Evolutionary conservation across 192 early-diverging fungal genomes (phyloP).

Genomic region (Coemansia sp.): DNA sequence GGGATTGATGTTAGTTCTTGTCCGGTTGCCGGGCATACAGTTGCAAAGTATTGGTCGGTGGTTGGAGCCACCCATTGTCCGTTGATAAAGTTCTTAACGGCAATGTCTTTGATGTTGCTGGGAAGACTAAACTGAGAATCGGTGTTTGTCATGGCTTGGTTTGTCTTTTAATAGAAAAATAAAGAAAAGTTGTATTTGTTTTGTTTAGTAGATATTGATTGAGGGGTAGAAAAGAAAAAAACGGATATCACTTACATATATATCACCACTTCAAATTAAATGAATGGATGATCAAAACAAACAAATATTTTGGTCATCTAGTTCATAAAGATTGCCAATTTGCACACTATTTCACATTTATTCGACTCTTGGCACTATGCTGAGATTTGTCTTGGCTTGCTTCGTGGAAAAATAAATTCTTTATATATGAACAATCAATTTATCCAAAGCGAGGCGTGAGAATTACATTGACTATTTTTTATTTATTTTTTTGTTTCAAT

Average conservation of each 20-base stretch:
- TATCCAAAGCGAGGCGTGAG: background rate
- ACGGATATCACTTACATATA: no score
- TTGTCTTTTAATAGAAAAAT: background rate
- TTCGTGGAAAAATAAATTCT: no score
- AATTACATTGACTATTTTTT: background rate
- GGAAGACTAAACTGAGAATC: background rate
- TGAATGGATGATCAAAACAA: no score
- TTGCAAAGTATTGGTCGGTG: constrained; percentile 56
- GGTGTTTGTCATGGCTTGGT: background rate
- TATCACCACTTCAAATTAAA: no score
- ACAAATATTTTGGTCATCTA: no score
- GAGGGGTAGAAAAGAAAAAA: no score
- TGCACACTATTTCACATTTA: no score
- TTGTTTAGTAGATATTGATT: background rate
- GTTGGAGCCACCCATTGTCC: constrained; percentile 61
- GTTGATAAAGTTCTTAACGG: constrained; percentile 69
- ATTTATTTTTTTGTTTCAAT: background rate
- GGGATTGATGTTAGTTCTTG: constrained; percentile 60
- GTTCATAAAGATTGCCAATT: no score
- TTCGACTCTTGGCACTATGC: no score
- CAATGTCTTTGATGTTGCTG: constrained; percentile 18
- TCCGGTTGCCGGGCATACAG: constrained; percentile 71
- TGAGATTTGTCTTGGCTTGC: no score
- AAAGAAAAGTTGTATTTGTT: no score
- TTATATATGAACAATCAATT: no score